These are phyloP conservation scores for Cordyceps pruinosa DNA, from an alignment of 2,329 filamentous ascomycete species.

Conservation along the genomic window DNA sequence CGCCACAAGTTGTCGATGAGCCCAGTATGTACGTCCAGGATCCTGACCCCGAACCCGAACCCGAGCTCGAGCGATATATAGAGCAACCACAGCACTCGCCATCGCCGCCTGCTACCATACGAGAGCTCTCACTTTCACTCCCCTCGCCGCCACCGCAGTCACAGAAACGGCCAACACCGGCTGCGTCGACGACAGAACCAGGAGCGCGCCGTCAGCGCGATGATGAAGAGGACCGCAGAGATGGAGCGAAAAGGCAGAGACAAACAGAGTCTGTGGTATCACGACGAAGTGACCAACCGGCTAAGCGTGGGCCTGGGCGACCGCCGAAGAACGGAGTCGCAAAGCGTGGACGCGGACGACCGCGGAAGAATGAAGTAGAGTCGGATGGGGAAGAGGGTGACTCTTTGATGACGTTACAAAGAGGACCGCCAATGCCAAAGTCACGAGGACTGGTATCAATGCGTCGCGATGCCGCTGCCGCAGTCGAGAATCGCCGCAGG, in stretches of 20 bases:
- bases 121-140: background rate
- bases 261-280: slow-evolving; percentile 7
- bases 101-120: background rate
- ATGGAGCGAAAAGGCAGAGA: background rate
- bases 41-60: slow-evolving; percentile 14
- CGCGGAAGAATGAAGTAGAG: slow-evolving; percentile 3
- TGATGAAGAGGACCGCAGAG: background rate
- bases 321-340: slow-evolving; percentile 11
- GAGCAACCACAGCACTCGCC: background rate
- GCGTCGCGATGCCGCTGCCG: slow-evolving; percentile 37
- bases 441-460: slow-evolving; percentile 40
- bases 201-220: background rate
- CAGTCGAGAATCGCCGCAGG: slow-evolving; percentile 44
- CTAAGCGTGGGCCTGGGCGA: slow-evolving; percentile 9
- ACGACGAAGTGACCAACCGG: background rate
- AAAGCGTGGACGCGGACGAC: slow-evolving; percentile 6
- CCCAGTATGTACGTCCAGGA: slow-evolving; percentile 2
- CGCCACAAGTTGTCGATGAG: background rate
- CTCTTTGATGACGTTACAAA: slow-evolving; percentile 33
- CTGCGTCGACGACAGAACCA: background rate
- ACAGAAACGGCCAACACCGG: slow-evolving; percentile 1
- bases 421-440: slow-evolving; percentile 43
- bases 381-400: slow-evolving; percentile 30
- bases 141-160: background rate
- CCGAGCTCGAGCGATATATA: no score